phyloP scores from a whole-genome alignment of 2,329 filamentous ascomycete genomes.

The Pseudogymnoascus sp. region DNA sequence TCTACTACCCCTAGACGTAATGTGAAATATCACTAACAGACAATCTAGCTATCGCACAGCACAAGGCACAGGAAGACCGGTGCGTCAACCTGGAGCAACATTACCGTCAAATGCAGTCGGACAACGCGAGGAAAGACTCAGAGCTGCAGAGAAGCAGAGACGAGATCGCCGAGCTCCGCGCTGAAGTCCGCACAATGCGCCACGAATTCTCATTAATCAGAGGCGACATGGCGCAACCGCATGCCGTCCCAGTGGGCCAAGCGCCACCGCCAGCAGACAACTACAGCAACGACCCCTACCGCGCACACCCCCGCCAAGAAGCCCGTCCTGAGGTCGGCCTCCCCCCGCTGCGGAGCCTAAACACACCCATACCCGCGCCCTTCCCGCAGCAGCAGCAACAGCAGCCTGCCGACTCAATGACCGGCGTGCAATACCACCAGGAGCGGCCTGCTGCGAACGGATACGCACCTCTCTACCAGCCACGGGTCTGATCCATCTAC shows the following conservation, averaged over 20 bases:
- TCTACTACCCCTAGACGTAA: conserved; percentile 10
- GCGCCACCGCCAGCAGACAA: conserved; percentile 1
- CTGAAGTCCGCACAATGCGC: conserved; percentile 19
- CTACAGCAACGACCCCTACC: conserved; percentile 3
- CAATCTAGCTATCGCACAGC: conserved; percentile 50
- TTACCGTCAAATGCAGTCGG: conserved; percentile 36
- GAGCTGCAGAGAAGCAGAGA: not conserved
- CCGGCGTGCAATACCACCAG: conserved; percentile 49
- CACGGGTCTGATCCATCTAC: not conserved
- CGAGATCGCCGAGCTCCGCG: conserved; percentile 19
- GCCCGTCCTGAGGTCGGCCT: conserved; percentile 37
- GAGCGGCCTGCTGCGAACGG: conserved; percentile 9
- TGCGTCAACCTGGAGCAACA: conserved; percentile 20
- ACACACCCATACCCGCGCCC: conserved; percentile 14
- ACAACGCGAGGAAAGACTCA: not conserved
- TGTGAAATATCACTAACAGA: conserved; percentile 14
- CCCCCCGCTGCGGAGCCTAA: conserved; percentile 47
- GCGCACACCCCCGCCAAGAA: conserved; percentile 10
- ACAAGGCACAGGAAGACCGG: conserved; percentile 43
- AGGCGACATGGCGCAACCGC: not conserved
- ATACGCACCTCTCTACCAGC: not conserved
- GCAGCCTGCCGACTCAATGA: conserved; percentile 45
- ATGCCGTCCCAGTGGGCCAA: not conserved
- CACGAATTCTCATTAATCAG: conserved; percentile 17
- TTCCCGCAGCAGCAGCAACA: not conserved